A percentile compares a stretch with the other conserved stretches of the same genome.
Evolutionary conservation across 2,329 filamentous ascomycete genomes (phyloP).

Genomic region (Hypoxylon sp.): DNA sequence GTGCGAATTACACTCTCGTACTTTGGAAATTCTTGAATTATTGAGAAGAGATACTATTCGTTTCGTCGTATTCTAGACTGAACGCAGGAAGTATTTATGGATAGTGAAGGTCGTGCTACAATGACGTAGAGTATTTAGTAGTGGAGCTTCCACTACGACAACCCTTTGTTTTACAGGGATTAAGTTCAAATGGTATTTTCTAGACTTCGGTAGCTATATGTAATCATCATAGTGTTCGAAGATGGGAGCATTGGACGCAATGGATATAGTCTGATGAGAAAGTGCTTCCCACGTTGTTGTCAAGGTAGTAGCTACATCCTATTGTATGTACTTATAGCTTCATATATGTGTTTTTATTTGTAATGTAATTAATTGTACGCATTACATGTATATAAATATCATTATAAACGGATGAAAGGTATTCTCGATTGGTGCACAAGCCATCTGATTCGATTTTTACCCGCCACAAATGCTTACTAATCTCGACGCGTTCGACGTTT

Average conservation of each 20-base stretch:
- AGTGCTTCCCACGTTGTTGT: not conserved
- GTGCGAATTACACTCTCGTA: not conserved
- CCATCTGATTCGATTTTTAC: not conserved
- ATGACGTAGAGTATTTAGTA: not conserved
- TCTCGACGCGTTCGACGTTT: slow-evolving; percentile 4
- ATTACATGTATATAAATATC: not conserved
- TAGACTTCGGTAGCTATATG: not conserved
- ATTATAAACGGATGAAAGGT: not conserved
- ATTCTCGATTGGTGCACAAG: not conserved
- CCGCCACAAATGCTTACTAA: slow-evolving; percentile 16
- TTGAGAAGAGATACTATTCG: not conserved
- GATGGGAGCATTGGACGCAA: not conserved
- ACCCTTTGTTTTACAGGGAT: not conserved
- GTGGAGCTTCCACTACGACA: not conserved
- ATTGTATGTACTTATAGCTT: too few relatives aligned
- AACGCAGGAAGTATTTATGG: not conserved
- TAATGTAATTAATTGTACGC: not conserved
- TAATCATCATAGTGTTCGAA: not conserved
- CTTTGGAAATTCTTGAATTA: not conserved
- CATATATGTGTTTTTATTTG: too few relatives aligned
- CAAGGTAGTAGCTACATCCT: not conserved
- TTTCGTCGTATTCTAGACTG: not conserved
- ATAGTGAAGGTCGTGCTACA: not conserved
- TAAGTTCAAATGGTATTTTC: not conserved
- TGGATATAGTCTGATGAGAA: not conserved